A percentile compares a stretch with the other conserved stretches of the same genome.
These are phyloP conservation scores for Starmerella powellii DNA, from an alignment of 805 yeast species.

Conservation along the genomic window DNA sequence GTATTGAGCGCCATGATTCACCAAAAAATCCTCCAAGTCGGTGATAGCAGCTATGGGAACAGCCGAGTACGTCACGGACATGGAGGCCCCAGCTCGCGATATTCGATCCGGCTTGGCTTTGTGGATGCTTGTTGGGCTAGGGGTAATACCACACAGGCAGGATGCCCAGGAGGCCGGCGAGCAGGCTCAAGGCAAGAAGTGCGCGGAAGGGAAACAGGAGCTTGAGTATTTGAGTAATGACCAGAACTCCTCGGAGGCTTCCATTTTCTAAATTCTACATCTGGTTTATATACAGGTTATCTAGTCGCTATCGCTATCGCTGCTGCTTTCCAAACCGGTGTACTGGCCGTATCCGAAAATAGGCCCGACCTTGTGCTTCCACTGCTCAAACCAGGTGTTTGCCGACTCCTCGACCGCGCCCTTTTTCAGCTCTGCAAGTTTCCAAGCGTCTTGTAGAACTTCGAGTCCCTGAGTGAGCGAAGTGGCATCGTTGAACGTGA, in stretches of 20 bases:
- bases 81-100: not conserved
- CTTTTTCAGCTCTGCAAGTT: constrained; percentile 34
- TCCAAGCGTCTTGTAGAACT: constrained; percentile 26
- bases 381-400: constrained; percentile 62
- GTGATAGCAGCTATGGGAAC: constrained; percentile 38
- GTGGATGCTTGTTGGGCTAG: not conserved
- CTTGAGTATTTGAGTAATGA: too few species aligned
- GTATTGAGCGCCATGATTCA: constrained; percentile 51
- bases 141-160: not conserved
- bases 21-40: constrained; percentile 56
- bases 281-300: too few species aligned
- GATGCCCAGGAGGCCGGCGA: not conserved
- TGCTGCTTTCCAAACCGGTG: constrained; percentile 22
- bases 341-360: constrained; percentile 31
- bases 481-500: constrained; percentile 35
- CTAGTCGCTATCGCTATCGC: constrained; percentile 16
- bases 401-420: constrained; percentile 70
- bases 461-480: constrained; percentile 38
- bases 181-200: too few species aligned
- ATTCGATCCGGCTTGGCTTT: not conserved
- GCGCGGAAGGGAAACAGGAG: too few species aligned
- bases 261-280: too few species aligned
- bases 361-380: constrained; percentile 45
- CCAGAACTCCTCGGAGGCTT: too few species aligned
- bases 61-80: constrained; percentile 15